Evolutionary conservation across 2,329 filamentous ascomycete genomes (phyloP).

Genomic region (Talaromyces sp.): DNA sequence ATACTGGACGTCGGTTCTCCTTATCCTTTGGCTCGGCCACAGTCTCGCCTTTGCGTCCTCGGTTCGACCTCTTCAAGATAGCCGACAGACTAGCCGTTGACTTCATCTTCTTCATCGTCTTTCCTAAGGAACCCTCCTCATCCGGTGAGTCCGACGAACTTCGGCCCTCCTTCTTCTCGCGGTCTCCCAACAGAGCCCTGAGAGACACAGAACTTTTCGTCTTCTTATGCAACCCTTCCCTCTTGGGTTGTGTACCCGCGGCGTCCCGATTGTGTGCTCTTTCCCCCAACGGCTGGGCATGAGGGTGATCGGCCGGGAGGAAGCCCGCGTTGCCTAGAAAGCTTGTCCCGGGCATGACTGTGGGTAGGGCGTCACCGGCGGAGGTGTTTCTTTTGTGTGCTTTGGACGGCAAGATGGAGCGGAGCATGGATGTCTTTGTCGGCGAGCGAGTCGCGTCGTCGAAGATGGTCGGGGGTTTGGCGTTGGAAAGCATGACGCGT

Average conservation of each 20-base stretch:
- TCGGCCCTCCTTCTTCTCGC: conserved; percentile 46
- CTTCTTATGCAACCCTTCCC: conserved; percentile 50
- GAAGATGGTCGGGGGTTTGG: conserved; percentile 36
- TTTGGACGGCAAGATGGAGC: conserved; percentile 54
- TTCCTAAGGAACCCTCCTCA: conserved; percentile 31
- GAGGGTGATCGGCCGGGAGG: conserved; percentile 52
- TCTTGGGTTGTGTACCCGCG: conserved; percentile 35
- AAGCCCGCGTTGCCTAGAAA: conserved; percentile 40
- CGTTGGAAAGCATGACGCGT: conserved; percentile 35
- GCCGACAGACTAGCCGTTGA: conserved; percentile 78
- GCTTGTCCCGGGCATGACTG: conserved; percentile 24
- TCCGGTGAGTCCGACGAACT: conserved; percentile 26
- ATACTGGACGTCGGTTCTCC: conserved; percentile 71
- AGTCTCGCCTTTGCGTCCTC: conserved; percentile 61
- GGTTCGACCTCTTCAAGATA: conserved; percentile 72
- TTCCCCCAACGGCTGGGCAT: conserved; percentile 41
- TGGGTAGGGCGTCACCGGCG: conserved; percentile 34
- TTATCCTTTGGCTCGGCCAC: conserved; percentile 64
- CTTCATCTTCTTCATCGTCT: conserved; percentile 68
- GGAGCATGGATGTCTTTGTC: conserved; percentile 48
- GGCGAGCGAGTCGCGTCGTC: conserved; percentile 38
- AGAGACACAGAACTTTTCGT: conserved; percentile 56
- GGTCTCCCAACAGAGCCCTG: conserved; percentile 48
- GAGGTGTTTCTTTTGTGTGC: conserved; percentile 47
- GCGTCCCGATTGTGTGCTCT: conserved; percentile 40